Percentiles rank a stretch among this genome's conserved stretches.
These are phyloP conservation scores for Erythrophleum fordii DNA, from an alignment of 306 rosid species.

Conservation along the genomic window DNA sequence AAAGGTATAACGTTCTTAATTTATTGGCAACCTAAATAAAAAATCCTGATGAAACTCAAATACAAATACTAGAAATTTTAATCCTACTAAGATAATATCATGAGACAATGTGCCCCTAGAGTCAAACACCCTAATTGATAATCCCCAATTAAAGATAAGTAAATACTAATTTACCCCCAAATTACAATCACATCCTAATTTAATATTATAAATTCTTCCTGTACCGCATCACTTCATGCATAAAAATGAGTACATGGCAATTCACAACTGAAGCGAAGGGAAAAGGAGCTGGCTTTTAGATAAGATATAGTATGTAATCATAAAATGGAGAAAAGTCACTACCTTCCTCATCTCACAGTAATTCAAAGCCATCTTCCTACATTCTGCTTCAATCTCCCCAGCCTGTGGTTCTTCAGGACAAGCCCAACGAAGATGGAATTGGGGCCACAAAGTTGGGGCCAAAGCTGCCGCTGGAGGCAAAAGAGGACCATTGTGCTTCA, in stretches of 20 bases:
- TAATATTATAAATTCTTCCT: background rate
- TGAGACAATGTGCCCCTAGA: background rate
- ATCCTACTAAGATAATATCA: background rate
- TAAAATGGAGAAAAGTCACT: conserved; percentile 36
- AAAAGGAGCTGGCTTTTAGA: conserved; percentile 7
- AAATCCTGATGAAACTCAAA: background rate
- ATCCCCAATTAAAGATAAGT: background rate
- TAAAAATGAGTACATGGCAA: background rate
- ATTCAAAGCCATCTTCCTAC: conserved; percentile 65
- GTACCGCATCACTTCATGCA: background rate
- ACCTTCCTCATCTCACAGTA: conserved; percentile 84
- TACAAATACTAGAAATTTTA: background rate
- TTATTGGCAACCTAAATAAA: background rate
- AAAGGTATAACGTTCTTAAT: background rate
- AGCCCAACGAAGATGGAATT: conserved; percentile 97
- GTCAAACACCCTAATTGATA: background rate
- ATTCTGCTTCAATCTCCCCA: conserved; percentile 80
- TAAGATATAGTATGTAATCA: conserved; percentile 2
- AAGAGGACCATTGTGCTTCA: conserved; percentile 61
- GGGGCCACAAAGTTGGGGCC: conserved; percentile 98
- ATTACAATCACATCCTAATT: background rate
- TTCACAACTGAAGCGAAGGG: background rate
- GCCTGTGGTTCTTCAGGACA: conserved; percentile 80
- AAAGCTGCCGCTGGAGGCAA: conserved; percentile 95
- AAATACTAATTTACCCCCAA: background rate